Evolutionary conservation across 805 yeast genomes (phyloP).

Genomic region (Candida corydali): DNA sequence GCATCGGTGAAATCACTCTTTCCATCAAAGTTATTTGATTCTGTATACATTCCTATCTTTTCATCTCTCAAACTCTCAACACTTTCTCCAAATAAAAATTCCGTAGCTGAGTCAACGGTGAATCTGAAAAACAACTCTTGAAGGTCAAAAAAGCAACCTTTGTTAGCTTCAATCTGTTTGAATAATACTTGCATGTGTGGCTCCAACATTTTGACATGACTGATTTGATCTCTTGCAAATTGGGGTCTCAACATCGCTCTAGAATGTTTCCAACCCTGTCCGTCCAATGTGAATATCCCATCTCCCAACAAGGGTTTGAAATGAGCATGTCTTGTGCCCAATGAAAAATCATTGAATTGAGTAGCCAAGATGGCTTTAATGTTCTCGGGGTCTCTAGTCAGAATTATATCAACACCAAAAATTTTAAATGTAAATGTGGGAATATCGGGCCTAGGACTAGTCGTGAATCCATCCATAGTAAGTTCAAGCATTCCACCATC

Average conservation of each 20-base stretch:
- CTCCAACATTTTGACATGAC: constrained; percentile 35
- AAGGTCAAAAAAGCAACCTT: constrained; percentile 29
- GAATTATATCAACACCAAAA: constrained; percentile 16
- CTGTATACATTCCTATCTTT: constrained; percentile 14
- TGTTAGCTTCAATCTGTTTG: constrained; percentile 22
- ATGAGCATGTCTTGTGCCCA: constrained; percentile 35
- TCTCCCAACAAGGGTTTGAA: constrained; percentile 37
- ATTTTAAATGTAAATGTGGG: constrained; percentile 12
- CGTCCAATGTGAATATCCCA: constrained; percentile 41
- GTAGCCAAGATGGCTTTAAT: constrained; percentile 40
- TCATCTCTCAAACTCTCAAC: constrained; percentile 29
- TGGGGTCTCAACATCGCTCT: constrained; percentile 44
- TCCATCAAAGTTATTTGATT: constrained; percentile 21
- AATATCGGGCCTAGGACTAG: constrained; percentile 6
- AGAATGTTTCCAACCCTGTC: constrained; percentile 40
- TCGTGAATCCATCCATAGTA: constrained; percentile 12
- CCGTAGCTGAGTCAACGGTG: constrained; percentile 40
- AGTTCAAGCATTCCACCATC: constrained; percentile 19
- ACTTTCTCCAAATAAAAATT: constrained; percentile 40
- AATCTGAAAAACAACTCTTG: constrained; percentile 36
- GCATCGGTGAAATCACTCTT: constrained; percentile 31
- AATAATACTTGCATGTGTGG: constrained; percentile 37
- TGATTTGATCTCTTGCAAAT: constrained; percentile 40
- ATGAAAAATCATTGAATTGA: constrained; percentile 36
- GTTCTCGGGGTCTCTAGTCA: constrained; percentile 38